These are phyloP conservation scores for Raffaelea deltoideospora DNA, from an alignment of 2,329 filamentous ascomycete species.

Conservation along the genomic window DNA sequence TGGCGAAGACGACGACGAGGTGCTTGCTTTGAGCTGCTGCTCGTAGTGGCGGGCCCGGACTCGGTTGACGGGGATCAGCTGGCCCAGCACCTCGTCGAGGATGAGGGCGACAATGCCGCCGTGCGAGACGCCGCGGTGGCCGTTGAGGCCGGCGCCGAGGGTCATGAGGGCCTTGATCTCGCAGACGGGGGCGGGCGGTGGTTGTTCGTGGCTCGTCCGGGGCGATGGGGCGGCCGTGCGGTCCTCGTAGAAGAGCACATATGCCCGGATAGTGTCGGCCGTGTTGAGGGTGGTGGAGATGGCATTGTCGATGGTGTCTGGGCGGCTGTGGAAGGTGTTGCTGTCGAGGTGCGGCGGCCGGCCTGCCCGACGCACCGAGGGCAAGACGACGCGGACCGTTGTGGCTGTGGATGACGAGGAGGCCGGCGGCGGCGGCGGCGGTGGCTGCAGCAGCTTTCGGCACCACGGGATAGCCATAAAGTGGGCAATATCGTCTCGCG, in stretches of 20 bases:
- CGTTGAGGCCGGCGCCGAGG: slow-evolving; percentile 37
- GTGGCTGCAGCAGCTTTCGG: slow-evolving; percentile 23
- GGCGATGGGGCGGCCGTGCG: slow-evolving; percentile 8
- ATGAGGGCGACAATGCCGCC: slow-evolving; percentile 42
- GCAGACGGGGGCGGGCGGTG: slow-evolving; percentile 10
- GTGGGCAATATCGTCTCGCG: slow-evolving; percentile 8
- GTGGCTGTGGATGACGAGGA: neutral
- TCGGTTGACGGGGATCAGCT: slow-evolving; percentile 28
- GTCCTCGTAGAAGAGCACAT: slow-evolving; percentile 25
- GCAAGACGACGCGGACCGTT: slow-evolving; percentile 21
- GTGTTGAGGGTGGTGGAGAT: slow-evolving; percentile 36
- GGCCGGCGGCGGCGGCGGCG: slow-evolving; percentile 6
- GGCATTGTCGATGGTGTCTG: slow-evolving; percentile 2
- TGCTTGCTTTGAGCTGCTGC: neutral
- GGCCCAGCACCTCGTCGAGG: slow-evolving; percentile 43
- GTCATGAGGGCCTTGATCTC: slow-evolving; percentile 19
- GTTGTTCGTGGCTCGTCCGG: too few species aligned
- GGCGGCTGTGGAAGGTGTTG: slow-evolving; percentile 1
- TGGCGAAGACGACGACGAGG: too few species aligned
- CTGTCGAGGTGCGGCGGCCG: slow-evolving; percentile 16
- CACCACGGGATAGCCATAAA: slow-evolving; percentile 33
- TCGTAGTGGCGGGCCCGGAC: slow-evolving; percentile 1
- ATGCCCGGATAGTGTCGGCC: slow-evolving; percentile 28
- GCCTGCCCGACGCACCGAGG: slow-evolving; percentile 18
- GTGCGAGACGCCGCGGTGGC: slow-evolving; percentile 35